Conservation (phyloP, 2,329 filamentous ascomycete genomes). For the Colletotrichum sp. region DNA sequence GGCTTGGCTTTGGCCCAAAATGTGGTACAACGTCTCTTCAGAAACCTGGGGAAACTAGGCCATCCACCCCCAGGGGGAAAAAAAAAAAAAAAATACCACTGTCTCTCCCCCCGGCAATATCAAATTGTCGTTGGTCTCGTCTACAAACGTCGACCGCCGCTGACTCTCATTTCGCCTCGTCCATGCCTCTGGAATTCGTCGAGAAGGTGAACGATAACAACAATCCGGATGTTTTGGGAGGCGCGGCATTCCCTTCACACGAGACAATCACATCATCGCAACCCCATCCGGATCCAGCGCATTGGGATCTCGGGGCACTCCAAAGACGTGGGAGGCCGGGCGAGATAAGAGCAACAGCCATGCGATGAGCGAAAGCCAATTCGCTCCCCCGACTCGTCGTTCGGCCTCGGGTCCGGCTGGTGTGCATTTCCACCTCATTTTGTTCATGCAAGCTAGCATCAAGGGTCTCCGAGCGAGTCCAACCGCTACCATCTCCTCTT, state of each 20-base stretch:
- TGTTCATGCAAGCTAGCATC: slow-evolving; percentile 24
- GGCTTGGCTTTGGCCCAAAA: too few species aligned
- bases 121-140: background rate
- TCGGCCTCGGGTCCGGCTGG: slow-evolving; percentile 15
- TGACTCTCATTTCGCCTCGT: background rate
- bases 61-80: too few species aligned
- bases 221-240: background rate
- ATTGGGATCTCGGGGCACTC: slow-evolving; percentile 9
- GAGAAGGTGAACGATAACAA: background rate
- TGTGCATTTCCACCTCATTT: slow-evolving; percentile 20
- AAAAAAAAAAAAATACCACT: background rate
- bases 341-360: background rate
- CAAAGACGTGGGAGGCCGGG: background rate
- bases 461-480: slow-evolving; percentile 19
- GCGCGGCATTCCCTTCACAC: slow-evolving; percentile 12
- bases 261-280: slow-evolving; percentile 21
- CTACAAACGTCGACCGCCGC: background rate
- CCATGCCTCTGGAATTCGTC: slow-evolving; percentile 6
- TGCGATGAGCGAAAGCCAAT: slow-evolving; percentile 1
- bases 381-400: slow-evolving; percentile 8
- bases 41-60: too few species aligned
- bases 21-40: too few species aligned
- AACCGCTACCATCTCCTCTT: slow-evolving; percentile 10
- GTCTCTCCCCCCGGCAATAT: slow-evolving; percentile 6
- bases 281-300: slow-evolving; percentile 14